Percentiles rank a stretch among this genome's conserved stretches.
Evolutionary conservation across 179 eudicot species (phyloP).

Genomic region (Silene noctiflora): DNA sequence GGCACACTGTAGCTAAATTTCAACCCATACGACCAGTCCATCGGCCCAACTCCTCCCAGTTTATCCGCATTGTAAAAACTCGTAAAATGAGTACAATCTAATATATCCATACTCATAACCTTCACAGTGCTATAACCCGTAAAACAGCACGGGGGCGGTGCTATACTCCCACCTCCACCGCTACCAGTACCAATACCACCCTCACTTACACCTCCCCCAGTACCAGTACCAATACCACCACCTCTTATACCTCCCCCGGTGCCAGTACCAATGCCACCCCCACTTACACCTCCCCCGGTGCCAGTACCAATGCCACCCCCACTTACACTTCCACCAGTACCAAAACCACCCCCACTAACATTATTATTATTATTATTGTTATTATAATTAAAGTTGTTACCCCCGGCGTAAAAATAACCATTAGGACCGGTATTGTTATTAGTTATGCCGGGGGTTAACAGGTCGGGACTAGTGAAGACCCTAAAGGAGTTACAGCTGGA

Average conservation of each 20-base stretch:
- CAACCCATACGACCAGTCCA: constrained; percentile 88
- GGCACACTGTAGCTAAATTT: constrained; percentile 66
- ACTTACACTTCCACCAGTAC: too few species aligned
- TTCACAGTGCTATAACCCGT: constrained; percentile 66
- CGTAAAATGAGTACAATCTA: constrained; percentile 86
- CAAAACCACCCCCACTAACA: neutral
- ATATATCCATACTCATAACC: constrained; percentile 81
- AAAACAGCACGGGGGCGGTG: constrained; percentile 68
- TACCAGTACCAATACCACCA: too few species aligned
- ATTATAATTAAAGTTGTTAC: neutral
- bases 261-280: too few species aligned
- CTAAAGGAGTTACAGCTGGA: constrained; percentile 62
- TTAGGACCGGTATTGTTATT: constrained; percentile 20
- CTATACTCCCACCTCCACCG: neutral
- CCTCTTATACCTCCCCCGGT: too few species aligned
- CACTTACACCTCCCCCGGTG: too few species aligned
- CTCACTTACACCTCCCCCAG: too few species aligned
- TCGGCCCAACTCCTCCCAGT: constrained; percentile 52
- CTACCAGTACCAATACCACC: neutral
- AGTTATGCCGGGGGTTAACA: constrained; percentile 28
- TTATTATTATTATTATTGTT: neutral
- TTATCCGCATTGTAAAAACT: constrained; percentile 53
- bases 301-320: too few species aligned
- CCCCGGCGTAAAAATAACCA: constrained; percentile 25
- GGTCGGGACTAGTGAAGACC: constrained; percentile 36